These are phyloP conservation scores for Zymoseptoria pseudotritici DNA, from an alignment of 2,329 filamentous ascomycete species.

Conservation along the genomic window DNA sequence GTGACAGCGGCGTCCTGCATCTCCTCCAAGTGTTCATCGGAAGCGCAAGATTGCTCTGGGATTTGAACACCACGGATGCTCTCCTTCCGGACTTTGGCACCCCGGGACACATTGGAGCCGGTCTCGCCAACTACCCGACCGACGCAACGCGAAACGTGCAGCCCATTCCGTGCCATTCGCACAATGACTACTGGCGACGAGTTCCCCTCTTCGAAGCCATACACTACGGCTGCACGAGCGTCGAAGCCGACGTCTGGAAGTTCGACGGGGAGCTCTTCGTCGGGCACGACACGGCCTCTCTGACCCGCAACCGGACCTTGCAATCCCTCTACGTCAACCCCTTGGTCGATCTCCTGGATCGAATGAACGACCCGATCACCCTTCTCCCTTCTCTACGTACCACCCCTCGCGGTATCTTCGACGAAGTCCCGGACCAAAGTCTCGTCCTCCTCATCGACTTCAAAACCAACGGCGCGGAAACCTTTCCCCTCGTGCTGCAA, in stretches of 20 bases:
- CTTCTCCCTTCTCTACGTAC: slow-evolving; percentile 14
- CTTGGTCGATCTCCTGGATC: slow-evolving; percentile 50
- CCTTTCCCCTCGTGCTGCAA: slow-evolving; percentile 46
- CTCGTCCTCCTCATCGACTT: slow-evolving; percentile 61
- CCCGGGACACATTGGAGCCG: slow-evolving; percentile 29
- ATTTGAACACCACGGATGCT: slow-evolving; percentile 23
- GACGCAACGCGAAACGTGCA: slow-evolving; percentile 35
- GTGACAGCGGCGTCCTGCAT: slow-evolving; percentile 36
- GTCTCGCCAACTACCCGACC: slow-evolving; percentile 33
- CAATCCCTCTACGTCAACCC: slow-evolving; percentile 58
- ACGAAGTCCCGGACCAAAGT: slow-evolving; percentile 32
- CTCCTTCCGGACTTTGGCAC: slow-evolving; percentile 38
- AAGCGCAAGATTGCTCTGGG: slow-evolving; percentile 32
- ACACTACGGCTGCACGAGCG: slow-evolving; percentile 52
- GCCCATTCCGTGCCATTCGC: slow-evolving; percentile 56
- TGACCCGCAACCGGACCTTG: slow-evolving; percentile 53
- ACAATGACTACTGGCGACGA: slow-evolving; percentile 64
- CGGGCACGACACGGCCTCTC: slow-evolving; percentile 51
- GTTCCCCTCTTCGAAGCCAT: slow-evolving; percentile 55
- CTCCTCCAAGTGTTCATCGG: slow-evolving; percentile 34
- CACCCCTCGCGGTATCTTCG: slow-evolving; percentile 45
- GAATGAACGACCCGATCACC: slow-evolving; percentile 42
- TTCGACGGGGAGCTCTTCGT: slow-evolving; percentile 53
- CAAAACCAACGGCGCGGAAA: slow-evolving; percentile 50
- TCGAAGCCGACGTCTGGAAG: slow-evolving; percentile 65